Base-by-base conservation (phyloP, 169 alveolate species). In the Eimeria zaria region DNA sequence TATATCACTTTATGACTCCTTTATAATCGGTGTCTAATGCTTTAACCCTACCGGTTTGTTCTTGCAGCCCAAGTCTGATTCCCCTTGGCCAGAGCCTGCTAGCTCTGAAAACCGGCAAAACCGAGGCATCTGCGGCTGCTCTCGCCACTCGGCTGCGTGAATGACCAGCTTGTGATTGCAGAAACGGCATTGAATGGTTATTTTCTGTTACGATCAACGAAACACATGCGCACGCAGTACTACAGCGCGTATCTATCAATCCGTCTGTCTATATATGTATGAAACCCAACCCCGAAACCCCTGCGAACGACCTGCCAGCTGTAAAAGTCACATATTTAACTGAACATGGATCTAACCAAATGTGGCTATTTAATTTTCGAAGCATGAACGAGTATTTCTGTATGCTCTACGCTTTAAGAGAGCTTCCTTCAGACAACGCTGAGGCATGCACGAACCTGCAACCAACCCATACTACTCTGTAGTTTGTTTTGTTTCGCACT, bases 81-180 rank as follows among this genome's bases (percentile, higher is more conserved):
- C 95, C 60, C 78, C 62, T 36, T 78, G 92, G 81, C 51, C 91
- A 41, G 88, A 78, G 11, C 87, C 88, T 12, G 93, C 73, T n/a
- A 78, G 91, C 44, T 92, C 91, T 2, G 97, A 95, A 67, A 33
- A 48, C 14, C 85, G 39, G 69, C 97, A 96, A 60, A 89, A 81
- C 1, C 97, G 95, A 0, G 97, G 97, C 55, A 96, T 67, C 51
- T 81, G 95, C 41, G 89, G 96, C 73, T 85, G 94, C 16, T 91
- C 97, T 20, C 96, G 30, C 97, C 97, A 96, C 53, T 76, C 95
- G 0, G 97, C 97, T 53, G 95, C 89, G 12, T 85, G 90, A 27
- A 96, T 55, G 55, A 67, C 64, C 97, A 92, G 84, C 62, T 91
- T 95, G 67, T 92, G 97, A 44, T 92, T 89, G 97, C 97, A 96